These are phyloP conservation scores for Pichia heedii DNA, from an alignment of 805 yeast genomes.

Conservation along the genomic window DNA sequence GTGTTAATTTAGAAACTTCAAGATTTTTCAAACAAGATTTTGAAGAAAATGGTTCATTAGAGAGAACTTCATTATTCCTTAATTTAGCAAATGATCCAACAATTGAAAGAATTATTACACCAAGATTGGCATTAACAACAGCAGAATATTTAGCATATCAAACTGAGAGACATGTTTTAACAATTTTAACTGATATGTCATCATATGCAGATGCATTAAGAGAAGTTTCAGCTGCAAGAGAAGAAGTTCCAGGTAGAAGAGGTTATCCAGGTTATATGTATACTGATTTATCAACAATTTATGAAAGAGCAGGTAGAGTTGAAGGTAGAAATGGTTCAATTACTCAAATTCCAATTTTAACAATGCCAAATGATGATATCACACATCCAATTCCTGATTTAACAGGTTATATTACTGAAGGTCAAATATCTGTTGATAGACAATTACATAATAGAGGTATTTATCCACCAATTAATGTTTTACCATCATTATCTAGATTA, in stretches of 20 bases:
- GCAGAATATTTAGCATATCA: conserved; percentile 98
- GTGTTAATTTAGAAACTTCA: conserved; percentile 97
- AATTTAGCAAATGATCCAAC: conserved; percentile 99
- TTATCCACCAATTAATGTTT: conserved; percentile 97
- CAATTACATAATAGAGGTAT: conserved; percentile 93
- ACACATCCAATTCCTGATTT: conserved; percentile 99
- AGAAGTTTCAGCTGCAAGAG: conserved; percentile 99
- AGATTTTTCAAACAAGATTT: conserved; percentile 98
- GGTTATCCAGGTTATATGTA: conserved; percentile 99
- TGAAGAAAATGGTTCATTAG: conserved; percentile 97
- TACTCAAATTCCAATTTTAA: conserved; percentile 96
- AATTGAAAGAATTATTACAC: conserved; percentile 98
- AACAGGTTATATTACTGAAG: conserved; percentile 99
- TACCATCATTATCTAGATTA: conserved; percentile 94
- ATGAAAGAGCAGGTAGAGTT: conserved; percentile 99
- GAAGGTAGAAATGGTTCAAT: conserved; percentile 99
- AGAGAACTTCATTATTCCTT: conserved; percentile 92
- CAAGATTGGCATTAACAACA: conserved; percentile 96
- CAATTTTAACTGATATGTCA: conserved; percentile 97
- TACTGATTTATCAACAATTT: conserved; percentile 97
- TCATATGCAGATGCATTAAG: conserved; percentile 99
- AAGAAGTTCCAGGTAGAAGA: conserved; percentile 99
- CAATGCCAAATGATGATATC: conserved; percentile 99
- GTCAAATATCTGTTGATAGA: conserved; percentile 96
- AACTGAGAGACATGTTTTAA: conserved; percentile 97